Conservation (phyloP, 2,329 filamentous ascomycete species). For the Rhynchosporium agropyri region DNA sequence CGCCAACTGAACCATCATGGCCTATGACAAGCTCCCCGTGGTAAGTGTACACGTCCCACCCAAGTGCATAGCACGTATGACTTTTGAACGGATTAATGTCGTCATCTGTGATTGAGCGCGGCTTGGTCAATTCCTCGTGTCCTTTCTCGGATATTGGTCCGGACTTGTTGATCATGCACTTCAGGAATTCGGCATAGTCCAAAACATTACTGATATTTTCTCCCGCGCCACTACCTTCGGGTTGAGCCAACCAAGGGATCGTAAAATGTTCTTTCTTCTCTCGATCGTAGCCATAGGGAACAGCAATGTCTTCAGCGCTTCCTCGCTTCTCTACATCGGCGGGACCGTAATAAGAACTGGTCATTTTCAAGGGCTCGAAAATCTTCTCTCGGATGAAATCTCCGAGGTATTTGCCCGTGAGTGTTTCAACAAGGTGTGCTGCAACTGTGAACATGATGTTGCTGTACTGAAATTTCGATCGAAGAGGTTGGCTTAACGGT, state of each 20-base stretch:
- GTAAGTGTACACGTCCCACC: conserved; percentile 26
- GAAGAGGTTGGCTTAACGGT: conserved; percentile 47
- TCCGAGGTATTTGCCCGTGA: conserved; percentile 45
- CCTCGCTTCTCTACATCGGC: conserved; percentile 15
- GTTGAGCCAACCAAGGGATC: conserved; percentile 21
- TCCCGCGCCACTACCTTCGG: conserved; percentile 28
- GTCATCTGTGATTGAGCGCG: conserved; percentile 22
- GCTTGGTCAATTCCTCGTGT: conserved; percentile 29
- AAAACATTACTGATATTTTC: conserved; percentile 25
- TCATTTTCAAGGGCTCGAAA: conserved; percentile 51
- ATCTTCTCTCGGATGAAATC: conserved; percentile 47
- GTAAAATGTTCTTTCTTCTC: conserved; percentile 15
- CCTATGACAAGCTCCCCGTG: conserved; percentile 26
- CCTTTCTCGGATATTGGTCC: conserved; percentile 26
- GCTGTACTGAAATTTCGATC: conserved; percentile 51
- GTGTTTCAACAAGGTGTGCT: conserved; percentile 49
- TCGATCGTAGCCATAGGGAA: conserved; percentile 24
- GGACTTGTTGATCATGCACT: conserved; percentile 26
- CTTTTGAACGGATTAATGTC: conserved; percentile 19
- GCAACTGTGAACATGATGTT: conserved; percentile 53
- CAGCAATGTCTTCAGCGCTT: conserved; percentile 18
- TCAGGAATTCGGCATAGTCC: conserved; percentile 28
- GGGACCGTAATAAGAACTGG: conserved; percentile 43
- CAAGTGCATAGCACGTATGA: conserved; percentile 25
- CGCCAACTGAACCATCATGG: conserved; percentile 24